These are phyloP conservation scores for Aspergillus affinis DNA, from an alignment of 495 filamentous ascomycete genomes.

Conservation along the genomic window DNA sequence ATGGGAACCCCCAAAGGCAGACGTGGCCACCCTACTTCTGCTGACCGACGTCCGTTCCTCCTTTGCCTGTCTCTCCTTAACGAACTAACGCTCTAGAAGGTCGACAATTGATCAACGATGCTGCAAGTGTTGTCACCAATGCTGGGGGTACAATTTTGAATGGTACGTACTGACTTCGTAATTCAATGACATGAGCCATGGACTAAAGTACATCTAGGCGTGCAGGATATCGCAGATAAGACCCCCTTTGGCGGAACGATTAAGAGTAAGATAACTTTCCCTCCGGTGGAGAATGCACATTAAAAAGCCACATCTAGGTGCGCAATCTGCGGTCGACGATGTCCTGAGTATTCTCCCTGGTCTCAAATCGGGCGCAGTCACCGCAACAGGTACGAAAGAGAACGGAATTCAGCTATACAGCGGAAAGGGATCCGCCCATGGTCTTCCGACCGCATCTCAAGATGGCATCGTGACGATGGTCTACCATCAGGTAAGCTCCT, in stretches of 20 bases:
- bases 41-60: constrained; percentile 1
- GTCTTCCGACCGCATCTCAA: constrained; percentile 53
- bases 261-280: constrained; percentile 5
- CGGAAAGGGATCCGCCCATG: constrained; percentile 39
- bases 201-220: constrained; percentile 3
- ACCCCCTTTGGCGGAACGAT: constrained; percentile 13
- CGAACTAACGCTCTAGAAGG: constrained; percentile 1
- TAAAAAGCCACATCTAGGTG: not conserved
- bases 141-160: constrained; percentile 31
- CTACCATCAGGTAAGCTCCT: constrained; percentile 28
- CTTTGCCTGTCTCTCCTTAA: not conserved
- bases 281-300: not conserved
- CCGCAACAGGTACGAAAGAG: constrained; percentile 35
- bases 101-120: constrained; percentile 15
- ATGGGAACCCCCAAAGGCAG: not conserved
- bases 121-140: constrained; percentile 16
- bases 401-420: constrained; percentile 41
- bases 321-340: constrained; percentile 18
- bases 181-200: no score
- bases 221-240: constrained; percentile 11
- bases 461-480: constrained; percentile 48
- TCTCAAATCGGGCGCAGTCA: constrained; percentile 17
- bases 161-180: constrained; percentile 2
- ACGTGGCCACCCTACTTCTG: not conserved
- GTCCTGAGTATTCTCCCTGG: constrained; percentile 7